Percentiles rank a stretch among this genome's conserved stretches.
phyloP scores from a whole-genome alignment of 2,329 filamentous ascomycete genomes.

The Helotiales sp. region DNA sequence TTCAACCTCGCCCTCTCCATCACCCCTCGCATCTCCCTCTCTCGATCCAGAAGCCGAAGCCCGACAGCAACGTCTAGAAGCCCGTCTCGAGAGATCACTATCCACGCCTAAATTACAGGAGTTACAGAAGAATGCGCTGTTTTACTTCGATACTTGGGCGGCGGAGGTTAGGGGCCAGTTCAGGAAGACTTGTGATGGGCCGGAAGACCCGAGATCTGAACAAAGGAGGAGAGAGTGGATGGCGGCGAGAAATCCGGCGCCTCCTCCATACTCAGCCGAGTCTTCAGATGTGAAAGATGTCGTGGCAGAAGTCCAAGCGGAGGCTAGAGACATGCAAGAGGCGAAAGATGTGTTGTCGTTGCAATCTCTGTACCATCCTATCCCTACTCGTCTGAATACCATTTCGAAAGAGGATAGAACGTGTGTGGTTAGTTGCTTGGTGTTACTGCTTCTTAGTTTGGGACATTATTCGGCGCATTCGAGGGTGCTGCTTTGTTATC shows the following conservation, averaged over 20 bases:
- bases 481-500: conserved; percentile 68
- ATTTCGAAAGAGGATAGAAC: conserved; percentile 62
- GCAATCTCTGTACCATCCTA: conserved; percentile 58
- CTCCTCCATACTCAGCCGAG: conserved; percentile 31
- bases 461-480: conserved; percentile 79
- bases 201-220: conserved; percentile 54
- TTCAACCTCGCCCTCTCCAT: background rate
- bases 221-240: conserved; percentile 46
- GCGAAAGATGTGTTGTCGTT: conserved; percentile 51
- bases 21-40: conserved; percentile 6
- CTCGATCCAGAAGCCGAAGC: conserved; percentile 24
- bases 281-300: conserved; percentile 29
- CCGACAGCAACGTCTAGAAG: conserved; percentile 32
- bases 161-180: conserved; percentile 71
- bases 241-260: conserved; percentile 34
- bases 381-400: conserved; percentile 59
- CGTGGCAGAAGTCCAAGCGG: conserved; percentile 37
- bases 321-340: conserved; percentile 39
- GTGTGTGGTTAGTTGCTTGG: conserved; percentile 70
- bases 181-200: conserved; percentile 65
- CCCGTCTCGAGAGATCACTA: conserved; percentile 29
- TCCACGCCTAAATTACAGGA: conserved; percentile 35
- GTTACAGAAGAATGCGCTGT: conserved; percentile 62
- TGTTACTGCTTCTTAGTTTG: conserved; percentile 72
- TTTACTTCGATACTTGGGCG: conserved; percentile 79